phyloP scores from a whole-genome alignment of 1,284 basidiomycete species.

The Ustilago esculenta region DNA sequence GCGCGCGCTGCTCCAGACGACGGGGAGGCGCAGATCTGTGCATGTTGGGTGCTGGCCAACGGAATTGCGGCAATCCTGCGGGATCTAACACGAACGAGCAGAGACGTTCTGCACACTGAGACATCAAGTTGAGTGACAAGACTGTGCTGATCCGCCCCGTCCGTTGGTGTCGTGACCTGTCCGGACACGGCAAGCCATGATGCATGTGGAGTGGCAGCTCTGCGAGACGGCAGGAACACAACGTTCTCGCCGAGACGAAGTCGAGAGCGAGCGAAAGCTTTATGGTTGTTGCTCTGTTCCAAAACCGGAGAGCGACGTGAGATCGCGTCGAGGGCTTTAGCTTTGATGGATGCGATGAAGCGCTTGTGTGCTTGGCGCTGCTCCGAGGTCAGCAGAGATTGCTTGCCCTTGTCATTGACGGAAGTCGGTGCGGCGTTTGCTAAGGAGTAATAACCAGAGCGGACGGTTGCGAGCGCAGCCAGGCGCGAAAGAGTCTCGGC shows the following conservation, averaged over 20 bases:
- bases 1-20: not conserved
- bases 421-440: not conserved
- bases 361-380: conserved; percentile 23
- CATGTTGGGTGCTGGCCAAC: conserved; percentile 5
- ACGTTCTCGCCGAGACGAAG: conserved; percentile 15
- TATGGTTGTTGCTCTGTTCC: not conserved
- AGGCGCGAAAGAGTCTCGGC: conserved; percentile 11
- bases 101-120: not conserved
- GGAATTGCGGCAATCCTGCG: conserved; percentile 20
- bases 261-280: not conserved
- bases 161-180: not conserved
- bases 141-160: conserved; percentile 4
- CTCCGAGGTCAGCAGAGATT: conserved; percentile 12
- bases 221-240: conserved; percentile 16
- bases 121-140: conserved; percentile 6
- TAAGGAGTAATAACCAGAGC: conserved; percentile 18
- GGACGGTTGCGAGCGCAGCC: not conserved
- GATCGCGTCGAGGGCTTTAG: conserved; percentile 6
- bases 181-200: conserved; percentile 3
- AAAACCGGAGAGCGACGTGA: not conserved
- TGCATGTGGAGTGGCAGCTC: not conserved
- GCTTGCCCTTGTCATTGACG: conserved; percentile 18
- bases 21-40: not conserved
- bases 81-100: conserved; percentile 7
- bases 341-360: conserved; percentile 16